Evolutionary conservation across 805 yeast species (phyloP).

Genomic region (Saccharomycopsis microspora): DNA sequence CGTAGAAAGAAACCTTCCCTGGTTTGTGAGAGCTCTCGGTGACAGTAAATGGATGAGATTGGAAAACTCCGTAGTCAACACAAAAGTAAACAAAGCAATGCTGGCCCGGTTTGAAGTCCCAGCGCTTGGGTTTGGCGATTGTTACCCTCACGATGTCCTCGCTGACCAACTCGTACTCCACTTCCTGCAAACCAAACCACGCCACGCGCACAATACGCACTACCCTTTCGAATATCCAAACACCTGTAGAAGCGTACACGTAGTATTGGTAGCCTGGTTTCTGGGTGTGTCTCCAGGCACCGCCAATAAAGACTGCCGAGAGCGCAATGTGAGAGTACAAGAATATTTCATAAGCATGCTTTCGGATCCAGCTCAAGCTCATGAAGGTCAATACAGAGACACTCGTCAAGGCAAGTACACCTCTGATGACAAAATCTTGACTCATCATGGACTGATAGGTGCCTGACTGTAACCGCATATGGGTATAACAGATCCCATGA

Average conservation of each 20-base stretch:
- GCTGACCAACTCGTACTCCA: slow-evolving; percentile 19
- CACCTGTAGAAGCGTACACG: slow-evolving; percentile 40
- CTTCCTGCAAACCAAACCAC: slow-evolving; percentile 35
- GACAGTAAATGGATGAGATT: slow-evolving; percentile 61
- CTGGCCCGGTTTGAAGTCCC: slow-evolving; percentile 44
- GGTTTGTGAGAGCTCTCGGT: slow-evolving; percentile 23
- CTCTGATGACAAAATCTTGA: slow-evolving; percentile 23
- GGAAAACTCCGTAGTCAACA: slow-evolving; percentile 43
- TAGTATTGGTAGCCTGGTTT: slow-evolving; percentile 40
- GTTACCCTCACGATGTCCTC: slow-evolving; percentile 37
- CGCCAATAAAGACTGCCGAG: slow-evolving; percentile 40
- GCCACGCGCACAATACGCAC: slow-evolving; percentile 43
- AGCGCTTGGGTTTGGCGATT: slow-evolving; percentile 26
- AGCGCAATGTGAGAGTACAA: slow-evolving; percentile 44
- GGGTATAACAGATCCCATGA: slow-evolving; percentile 49
- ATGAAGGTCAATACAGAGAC: slow-evolving; percentile 35
- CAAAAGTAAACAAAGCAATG: slow-evolving; percentile 47
- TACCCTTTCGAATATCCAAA: slow-evolving; percentile 64
- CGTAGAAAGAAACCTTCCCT: slow-evolving; percentile 28
- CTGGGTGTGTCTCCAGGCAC: slow-evolving; percentile 48
- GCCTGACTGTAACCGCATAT: slow-evolving; percentile 23
- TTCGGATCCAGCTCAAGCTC: slow-evolving; percentile 42
- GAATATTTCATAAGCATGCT: slow-evolving; percentile 47
- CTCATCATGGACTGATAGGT: slow-evolving; percentile 29
- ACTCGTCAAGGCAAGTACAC: slow-evolving; percentile 32